Conservation (phyloP, 108 stramenopile genomes). For the Nitzschia putrida region DNA sequence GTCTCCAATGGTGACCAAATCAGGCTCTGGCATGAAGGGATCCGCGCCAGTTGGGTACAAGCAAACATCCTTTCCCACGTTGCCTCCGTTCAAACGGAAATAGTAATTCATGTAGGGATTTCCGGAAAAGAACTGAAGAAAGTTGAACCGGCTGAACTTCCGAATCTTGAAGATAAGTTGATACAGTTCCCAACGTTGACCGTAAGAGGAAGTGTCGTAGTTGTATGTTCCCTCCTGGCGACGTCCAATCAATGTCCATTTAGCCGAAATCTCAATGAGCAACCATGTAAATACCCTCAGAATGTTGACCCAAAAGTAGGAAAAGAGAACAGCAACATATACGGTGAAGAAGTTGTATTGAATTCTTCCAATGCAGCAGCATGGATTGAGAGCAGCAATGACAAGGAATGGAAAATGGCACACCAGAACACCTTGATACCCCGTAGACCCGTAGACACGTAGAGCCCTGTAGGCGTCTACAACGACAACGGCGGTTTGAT, state of each 20-base stretch:
- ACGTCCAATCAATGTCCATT: conserved; percentile 52
- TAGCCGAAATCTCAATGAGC: conserved; percentile 44
- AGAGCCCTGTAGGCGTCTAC: no score
- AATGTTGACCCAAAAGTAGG: conserved; percentile 24
- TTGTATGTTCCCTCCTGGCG: conserved; percentile 42
- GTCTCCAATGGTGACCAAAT: conserved; percentile 53
- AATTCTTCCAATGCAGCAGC: conserved; percentile 12
- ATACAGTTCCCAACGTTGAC: conserved; percentile 55
- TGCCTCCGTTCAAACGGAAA: conserved; percentile 34
- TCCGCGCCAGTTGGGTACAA: conserved; percentile 58
- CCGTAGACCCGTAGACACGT: no score
- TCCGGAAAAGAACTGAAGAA: conserved; percentile 41
- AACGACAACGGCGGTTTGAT: no score
- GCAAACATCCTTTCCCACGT: conserved; percentile 46
- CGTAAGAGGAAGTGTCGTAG: conserved; percentile 46
- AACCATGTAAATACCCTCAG: conserved; percentile 26
- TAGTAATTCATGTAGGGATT: conserved; percentile 36
- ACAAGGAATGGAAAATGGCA: conserved; percentile 32
- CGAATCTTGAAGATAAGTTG: conserved; percentile 36
- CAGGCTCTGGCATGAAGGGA: conserved; percentile 60
- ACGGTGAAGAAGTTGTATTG: neutral
- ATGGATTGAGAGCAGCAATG: conserved; percentile 34
- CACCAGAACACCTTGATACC: conserved; percentile 24
- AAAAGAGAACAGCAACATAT: conserved; percentile 22
- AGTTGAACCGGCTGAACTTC: conserved; percentile 17